Evolutionary conservation across 139 green algal genomes (phyloP).

Genomic region (Chlorella sp.): DNA sequence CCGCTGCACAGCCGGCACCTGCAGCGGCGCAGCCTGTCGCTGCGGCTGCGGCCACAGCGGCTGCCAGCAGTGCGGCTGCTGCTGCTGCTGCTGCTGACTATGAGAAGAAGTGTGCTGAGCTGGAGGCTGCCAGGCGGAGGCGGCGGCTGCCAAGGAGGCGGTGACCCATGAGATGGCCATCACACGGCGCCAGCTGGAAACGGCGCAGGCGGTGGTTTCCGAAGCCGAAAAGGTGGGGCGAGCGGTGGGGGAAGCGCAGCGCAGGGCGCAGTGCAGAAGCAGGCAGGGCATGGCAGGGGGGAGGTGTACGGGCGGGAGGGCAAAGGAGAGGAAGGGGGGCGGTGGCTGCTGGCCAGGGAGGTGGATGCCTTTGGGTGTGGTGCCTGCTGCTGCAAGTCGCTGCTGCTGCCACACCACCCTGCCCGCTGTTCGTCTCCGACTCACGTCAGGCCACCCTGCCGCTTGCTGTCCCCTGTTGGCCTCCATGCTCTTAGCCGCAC

Average conservation of each 20-base stretch:
- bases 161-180: slow-evolving; percentile 74
- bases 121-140: slow-evolving; percentile 46
- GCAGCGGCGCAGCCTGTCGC: neutral
- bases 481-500: no score
- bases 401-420: no score
- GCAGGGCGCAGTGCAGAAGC: no score
- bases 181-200: slow-evolving; percentile 77
- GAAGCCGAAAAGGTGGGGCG: slow-evolving; percentile 50
- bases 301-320: neutral
- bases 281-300: no score
- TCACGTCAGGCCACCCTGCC: no score
- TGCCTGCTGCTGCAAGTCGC: neutral
- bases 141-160: slow-evolving; percentile 67
- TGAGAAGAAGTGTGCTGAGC: slow-evolving; percentile 31
- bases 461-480: no score
- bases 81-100: neutral
- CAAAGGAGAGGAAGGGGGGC: neutral
- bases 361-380: neutral
- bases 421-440: neutral
- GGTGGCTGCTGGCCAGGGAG: neutral
- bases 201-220: slow-evolving; percentile 55
- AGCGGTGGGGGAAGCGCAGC: neutral
- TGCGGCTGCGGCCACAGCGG: neutral
- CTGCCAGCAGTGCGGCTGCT: neutral
- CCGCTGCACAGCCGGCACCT: neutral